These are phyloP conservation scores for Golubevia sp. DNA, from an alignment of 1,284 basidiomycete species.

Conservation along the genomic window DNA sequence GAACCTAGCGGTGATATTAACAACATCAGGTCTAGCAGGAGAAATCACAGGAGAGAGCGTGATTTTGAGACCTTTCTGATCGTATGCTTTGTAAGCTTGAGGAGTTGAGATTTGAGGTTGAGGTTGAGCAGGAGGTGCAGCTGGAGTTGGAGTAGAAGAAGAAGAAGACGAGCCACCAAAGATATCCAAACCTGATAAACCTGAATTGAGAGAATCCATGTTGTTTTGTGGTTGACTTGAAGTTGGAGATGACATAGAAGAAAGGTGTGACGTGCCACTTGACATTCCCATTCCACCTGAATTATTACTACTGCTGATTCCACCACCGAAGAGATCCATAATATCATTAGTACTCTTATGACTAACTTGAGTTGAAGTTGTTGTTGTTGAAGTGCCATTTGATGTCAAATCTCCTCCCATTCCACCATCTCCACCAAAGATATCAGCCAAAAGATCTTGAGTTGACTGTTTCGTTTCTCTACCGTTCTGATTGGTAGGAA, in stretches of 20 bases:
- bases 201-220: conserved; percentile 10
- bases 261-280: conserved; percentile 4
- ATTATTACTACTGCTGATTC: conserved; percentile 16
- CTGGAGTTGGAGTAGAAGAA: conserved; percentile 12
- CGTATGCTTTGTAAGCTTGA: conserved; percentile 82
- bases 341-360: conserved; percentile 83
- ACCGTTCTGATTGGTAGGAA: conserved; percentile 1
- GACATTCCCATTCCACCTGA: neutral
- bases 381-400: conserved; percentile 12
- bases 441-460: conserved; percentile 88
- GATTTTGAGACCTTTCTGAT: conserved; percentile 85
- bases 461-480: conserved; percentile 68
- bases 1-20: conserved; percentile 89
- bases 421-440: conserved; percentile 73
- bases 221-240: conserved; percentile 11
- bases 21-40: conserved; percentile 77
- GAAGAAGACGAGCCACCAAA: conserved; percentile 33
- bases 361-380: conserved; percentile 32
- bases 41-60: conserved; percentile 85
- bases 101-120: too few species aligned
- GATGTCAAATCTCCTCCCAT: conserved; percentile 29
- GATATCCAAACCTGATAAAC: conserved; percentile 44
- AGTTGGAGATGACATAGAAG: conserved; percentile 8
- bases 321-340: conserved; percentile 77
- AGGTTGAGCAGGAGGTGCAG: conserved; percentile 43